Evolutionary conservation across 2,329 filamentous ascomycete species (phyloP).

Genomic region (Leptographium wingfieldii): DNA sequence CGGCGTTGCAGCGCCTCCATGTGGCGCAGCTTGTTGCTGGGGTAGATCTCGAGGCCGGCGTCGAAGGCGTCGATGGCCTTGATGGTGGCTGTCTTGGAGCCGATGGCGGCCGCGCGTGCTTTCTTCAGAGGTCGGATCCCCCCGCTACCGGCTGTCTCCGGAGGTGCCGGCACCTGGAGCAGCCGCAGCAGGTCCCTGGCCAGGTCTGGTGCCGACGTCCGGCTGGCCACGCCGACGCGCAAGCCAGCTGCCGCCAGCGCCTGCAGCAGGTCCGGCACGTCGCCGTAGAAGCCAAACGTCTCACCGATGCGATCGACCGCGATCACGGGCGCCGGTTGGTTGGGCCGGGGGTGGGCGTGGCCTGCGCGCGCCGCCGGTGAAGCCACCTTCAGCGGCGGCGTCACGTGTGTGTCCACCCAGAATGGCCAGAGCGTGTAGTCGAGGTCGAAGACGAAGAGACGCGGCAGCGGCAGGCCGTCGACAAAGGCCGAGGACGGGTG

Average conservation of each 20-base stretch:
- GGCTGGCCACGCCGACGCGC: conserved; percentile 60
- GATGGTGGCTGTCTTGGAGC: not conserved
- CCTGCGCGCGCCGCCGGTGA: not conserved
- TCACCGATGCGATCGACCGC: conserved; percentile 48
- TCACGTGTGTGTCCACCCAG: conserved; percentile 91
- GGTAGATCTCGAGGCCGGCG: conserved; percentile 53
- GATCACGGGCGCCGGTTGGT: conserved; percentile 9
- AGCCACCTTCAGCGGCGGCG: conserved; percentile 51
- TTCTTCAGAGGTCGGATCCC: not conserved
- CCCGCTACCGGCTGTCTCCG: not conserved
- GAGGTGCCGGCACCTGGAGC: conserved; percentile 40
- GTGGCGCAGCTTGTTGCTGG: conserved; percentile 73
- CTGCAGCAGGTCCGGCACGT: conserved; percentile 55
- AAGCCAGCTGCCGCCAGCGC: conserved; percentile 37
- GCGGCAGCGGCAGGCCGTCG: conserved; percentile 58
- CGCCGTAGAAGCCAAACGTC: conserved; percentile 55
- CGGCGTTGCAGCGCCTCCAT: conserved; percentile 61
- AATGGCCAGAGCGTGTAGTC: conserved; percentile 99
- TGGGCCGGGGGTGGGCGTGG: not conserved
- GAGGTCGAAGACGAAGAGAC: conserved; percentile 82
- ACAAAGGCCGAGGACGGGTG: conserved; percentile 24
- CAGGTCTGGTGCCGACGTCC: conserved; percentile 68
- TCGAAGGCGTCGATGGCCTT: conserved; percentile 46
- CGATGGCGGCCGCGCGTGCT: conserved; percentile 6
- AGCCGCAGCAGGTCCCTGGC: conserved; percentile 70